Evolutionary conservation across 495 filamentous ascomycete genomes (phyloP), one percentile per base, ranked within the genome.

Genomic region (Trichoderma reesei): DNA sequence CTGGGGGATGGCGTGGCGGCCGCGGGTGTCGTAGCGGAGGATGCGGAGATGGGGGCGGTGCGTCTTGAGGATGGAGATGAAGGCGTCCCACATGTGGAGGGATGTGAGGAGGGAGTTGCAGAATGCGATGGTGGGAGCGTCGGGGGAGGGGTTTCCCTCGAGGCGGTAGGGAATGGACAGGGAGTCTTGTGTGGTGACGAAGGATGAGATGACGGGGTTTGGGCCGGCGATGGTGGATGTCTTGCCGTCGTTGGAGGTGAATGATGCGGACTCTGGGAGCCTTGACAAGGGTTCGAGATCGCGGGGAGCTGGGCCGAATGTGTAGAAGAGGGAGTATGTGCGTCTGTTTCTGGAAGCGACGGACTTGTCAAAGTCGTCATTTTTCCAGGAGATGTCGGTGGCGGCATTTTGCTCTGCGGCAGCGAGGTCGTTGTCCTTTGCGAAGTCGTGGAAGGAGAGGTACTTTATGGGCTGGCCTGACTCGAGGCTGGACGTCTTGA

Each of bases 51-150:
- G 80, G 41, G 82, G 80, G 51, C 89, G 84, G 59, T 79, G 69
- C 0, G 77, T 68, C 44, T 79, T 78, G 39, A 88, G 75, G 64
- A 88, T 79, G 20, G 78, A 74, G 13, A 91, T 74, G 68, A 92
- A 86, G 16, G 76, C 76, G 68, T 92, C 86, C 90, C 90, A 94
- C 79, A 94, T 92, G 74, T 80, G 79, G 68, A 83, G 80, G 11
- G 84, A 81, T 4, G 86, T 86, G 0, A 94, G 83, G 61, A 94
- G 86, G 5, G 86, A 88, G 78, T 92, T 92, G 72, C 79, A 81
- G 63, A 90, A 85, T 41, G 89, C 83, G 37, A 94, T 81, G 0
- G 86, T 80, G 0, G 89, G 89, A 1, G 88, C 87, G 13, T 79
- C 67, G 0, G 84, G 84, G 64, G 86, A 80, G 10, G 83, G 73